Percentiles rank a stretch among this genome's conserved stretches.
Evolutionary conservation across 768 basidiomycete species (phyloP).

Genomic region (Calvatia gigantea): DNA sequence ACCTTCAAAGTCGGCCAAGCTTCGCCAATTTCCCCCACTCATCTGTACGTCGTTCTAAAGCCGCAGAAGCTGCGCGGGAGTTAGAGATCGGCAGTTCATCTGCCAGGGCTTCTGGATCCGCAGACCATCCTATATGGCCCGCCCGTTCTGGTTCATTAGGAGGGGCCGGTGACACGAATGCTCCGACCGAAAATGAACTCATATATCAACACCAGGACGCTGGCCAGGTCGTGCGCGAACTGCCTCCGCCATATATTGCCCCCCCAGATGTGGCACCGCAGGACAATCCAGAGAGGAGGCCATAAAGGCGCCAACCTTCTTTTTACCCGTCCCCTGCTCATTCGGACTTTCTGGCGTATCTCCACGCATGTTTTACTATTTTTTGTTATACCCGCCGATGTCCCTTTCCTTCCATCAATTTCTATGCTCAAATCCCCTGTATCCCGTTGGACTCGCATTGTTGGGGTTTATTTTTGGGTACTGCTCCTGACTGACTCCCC

Average conservation of each 20-base stretch:
- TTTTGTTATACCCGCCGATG: neutral
- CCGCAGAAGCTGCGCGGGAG: slow-evolving; percentile 17
- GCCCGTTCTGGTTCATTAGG: slow-evolving; percentile 8
- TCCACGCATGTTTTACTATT: neutral
- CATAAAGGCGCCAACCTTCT: neutral
- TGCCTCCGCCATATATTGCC: slow-evolving; percentile 37
- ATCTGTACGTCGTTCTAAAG: slow-evolving; percentile 17
- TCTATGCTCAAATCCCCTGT: neutral
- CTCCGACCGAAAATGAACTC: slow-evolving; percentile 24
- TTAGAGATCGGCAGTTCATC: neutral
- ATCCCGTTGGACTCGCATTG: slow-evolving; percentile 1
- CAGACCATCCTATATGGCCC: neutral
- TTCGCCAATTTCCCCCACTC: slow-evolving; percentile 15
- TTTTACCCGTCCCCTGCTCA: neutral
- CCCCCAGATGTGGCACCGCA: neutral
- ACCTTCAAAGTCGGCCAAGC: neutral
- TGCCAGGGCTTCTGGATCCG: neutral
- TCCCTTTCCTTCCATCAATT: neutral
- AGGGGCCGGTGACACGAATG: neutral
- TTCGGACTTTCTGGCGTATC: neutral
- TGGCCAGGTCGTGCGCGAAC: slow-evolving; percentile 30
- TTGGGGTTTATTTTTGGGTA: neutral
- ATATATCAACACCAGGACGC: slow-evolving; percentile 39
- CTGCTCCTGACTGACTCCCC: neutral
- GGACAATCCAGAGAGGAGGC: neutral